phyloP scores from a whole-genome alignment of 1,284 basidiomycete species.

The Leccinum subfulvum region DNA sequence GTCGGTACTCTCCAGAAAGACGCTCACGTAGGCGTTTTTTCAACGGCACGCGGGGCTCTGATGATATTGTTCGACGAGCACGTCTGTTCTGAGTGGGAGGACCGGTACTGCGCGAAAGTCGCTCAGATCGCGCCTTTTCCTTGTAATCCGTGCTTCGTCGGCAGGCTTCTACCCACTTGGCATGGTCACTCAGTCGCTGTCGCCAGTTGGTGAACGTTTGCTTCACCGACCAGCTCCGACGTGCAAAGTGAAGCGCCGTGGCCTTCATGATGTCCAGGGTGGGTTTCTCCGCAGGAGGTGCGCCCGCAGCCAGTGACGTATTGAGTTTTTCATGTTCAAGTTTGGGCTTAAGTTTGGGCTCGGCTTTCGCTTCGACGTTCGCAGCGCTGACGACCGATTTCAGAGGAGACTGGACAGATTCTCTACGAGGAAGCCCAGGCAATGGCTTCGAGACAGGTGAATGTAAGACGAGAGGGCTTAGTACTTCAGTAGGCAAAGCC shows the following conservation, averaged over 20 bases:
- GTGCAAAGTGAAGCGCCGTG: constrained; percentile 41
- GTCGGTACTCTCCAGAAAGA: constrained; percentile 45
- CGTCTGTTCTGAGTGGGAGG: constrained; percentile 3
- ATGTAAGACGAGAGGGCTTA: constrained; percentile 47
- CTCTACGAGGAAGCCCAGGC: constrained; percentile 21
- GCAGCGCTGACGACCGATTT: constrained; percentile 19
- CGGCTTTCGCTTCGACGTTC: constrained; percentile 11
- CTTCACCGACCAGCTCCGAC: constrained; percentile 32
- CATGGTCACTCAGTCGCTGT: constrained; percentile 40
- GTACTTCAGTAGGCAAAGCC: constrained; percentile 37
- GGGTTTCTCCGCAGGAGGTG: constrained; percentile 17
- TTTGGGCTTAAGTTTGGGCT: neutral
- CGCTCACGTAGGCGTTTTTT: constrained; percentile 50
- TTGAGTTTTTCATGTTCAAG: constrained; percentile 5
- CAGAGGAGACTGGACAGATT: constrained; percentile 30
- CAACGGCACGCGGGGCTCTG: constrained; percentile 38
- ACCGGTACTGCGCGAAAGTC: constrained; percentile 33
- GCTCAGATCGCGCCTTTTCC: constrained; percentile 44
- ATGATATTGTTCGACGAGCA: constrained; percentile 3
- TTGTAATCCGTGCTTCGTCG: constrained; percentile 58
- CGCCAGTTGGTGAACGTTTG: constrained; percentile 37
- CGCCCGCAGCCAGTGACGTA: constrained; percentile 1
- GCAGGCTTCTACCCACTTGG: constrained; percentile 58
- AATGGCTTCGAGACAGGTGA: constrained; percentile 33
- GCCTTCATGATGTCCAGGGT: constrained; percentile 26